phyloP scores from a whole-genome alignment of 805 yeast genomes.

The Kodamaea leandrae region DNA sequence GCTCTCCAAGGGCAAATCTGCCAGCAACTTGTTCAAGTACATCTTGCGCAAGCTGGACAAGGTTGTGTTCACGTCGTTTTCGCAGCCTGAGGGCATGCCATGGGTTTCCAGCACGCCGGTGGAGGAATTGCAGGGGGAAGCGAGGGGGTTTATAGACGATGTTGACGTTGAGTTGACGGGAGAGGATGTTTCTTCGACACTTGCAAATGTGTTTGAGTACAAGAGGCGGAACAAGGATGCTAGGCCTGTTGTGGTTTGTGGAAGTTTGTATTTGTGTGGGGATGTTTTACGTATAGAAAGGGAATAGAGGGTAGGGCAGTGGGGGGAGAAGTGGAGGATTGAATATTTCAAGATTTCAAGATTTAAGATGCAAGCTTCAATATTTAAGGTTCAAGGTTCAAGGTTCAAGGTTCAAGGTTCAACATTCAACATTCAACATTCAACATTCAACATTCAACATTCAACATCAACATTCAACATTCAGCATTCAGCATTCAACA shows the following conservation, averaged over 20 bases:
- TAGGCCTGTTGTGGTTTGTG: slow-evolving; percentile 38
- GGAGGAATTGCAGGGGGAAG: slow-evolving; percentile 26
- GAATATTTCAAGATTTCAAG: no score
- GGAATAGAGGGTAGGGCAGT: neutral
- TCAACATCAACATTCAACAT: no score
- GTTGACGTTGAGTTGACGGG: slow-evolving; percentile 12
- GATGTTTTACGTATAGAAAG: slow-evolving; percentile 25
- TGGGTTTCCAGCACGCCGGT: slow-evolving; percentile 65
- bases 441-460: no score
- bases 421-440: no score
- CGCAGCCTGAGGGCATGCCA: slow-evolving; percentile 85
- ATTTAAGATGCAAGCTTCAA: no score
- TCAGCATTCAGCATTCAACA: no score
- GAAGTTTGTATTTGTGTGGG: slow-evolving; percentile 42
- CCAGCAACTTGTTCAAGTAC: slow-evolving; percentile 48
- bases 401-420: no score
- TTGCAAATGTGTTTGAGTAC: slow-evolving; percentile 13
- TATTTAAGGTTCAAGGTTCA: no score
- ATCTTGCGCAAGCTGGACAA: slow-evolving; percentile 51
- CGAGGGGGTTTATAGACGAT: slow-evolving; percentile 23
- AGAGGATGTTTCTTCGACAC: slow-evolving; percentile 14
- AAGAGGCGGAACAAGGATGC: slow-evolving; percentile 19
- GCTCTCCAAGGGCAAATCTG: slow-evolving; percentile 69
- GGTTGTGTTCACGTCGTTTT: slow-evolving; percentile 62
- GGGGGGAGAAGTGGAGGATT: neutral